Conservation (phyloP, 225 moss, liverwort and hornwort genomes). For the Pleurozium schreberi region DNA sequence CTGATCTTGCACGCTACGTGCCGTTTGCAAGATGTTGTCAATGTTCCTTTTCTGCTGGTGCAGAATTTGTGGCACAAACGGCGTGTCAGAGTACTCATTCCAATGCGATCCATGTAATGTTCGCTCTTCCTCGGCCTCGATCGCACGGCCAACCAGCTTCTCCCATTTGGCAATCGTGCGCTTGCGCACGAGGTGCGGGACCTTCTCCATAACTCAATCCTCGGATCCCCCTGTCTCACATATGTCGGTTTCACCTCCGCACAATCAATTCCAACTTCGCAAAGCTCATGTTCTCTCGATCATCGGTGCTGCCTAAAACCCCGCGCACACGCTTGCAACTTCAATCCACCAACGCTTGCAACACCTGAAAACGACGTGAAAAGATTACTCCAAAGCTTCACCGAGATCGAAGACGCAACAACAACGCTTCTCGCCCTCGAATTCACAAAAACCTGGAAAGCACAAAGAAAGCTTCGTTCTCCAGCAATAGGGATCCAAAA, state of each 20-base stretch:
- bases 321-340: neutral
- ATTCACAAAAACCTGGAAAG: neutral
- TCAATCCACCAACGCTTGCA: neutral
- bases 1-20: constrained; percentile 14
- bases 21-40: constrained; percentile 41
- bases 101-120: constrained; percentile 1
- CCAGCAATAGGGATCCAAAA: neutral
- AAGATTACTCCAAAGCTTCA: neutral
- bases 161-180: constrained; percentile 31
- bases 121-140: constrained; percentile 16
- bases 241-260: neutral
- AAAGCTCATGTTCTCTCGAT: neutral
- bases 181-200: constrained; percentile 19
- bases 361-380: neutral
- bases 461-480: neutral
- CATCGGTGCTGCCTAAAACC: neutral
- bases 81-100: neutral
- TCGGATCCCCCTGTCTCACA: neutral
- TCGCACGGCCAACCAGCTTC: constrained; percentile 12
- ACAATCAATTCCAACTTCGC: neutral
- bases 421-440: neutral
- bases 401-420: neutral
- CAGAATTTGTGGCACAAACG: constrained; percentile 45
- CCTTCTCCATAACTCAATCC: neutral
- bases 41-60: constrained; percentile 44